These are phyloP conservation scores for Penicillium carneum DNA, from an alignment of 2,329 filamentous ascomycete genomes.

Conservation along the genomic window DNA sequence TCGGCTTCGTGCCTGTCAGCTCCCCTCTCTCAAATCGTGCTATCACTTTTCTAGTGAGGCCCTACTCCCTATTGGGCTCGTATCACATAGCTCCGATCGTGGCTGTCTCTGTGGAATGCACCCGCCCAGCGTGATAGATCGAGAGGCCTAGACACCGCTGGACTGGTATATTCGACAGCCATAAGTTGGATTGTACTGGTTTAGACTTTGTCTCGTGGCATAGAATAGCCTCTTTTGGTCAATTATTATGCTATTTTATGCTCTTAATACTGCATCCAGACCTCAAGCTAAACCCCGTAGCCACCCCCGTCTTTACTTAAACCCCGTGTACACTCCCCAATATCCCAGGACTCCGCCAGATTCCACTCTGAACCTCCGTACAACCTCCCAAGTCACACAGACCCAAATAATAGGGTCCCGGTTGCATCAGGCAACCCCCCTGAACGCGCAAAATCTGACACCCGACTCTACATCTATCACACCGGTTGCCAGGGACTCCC, in stretches of 20 bases:
- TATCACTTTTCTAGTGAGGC: constrained; percentile 15
- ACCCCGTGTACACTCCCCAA: background rate
- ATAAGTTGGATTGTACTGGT: background rate
- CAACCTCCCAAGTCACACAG: background rate
- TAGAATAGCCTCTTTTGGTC: background rate
- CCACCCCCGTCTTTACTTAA: background rate
- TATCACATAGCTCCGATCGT: constrained; percentile 15
- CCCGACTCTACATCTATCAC: constrained; percentile 17
- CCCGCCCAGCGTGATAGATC: constrained; percentile 11
- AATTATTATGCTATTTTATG: background rate
- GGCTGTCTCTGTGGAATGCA: background rate
- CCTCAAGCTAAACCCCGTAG: background rate
- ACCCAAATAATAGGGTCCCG: background rate
- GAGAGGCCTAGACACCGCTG: background rate
- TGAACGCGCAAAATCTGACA: constrained; percentile 12
- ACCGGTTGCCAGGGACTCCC: constrained; percentile 21
- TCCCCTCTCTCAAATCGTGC: constrained; percentile 4
- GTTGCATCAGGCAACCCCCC: constrained; percentile 14
- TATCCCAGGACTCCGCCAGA: background rate
- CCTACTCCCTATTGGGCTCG: constrained; percentile 12
- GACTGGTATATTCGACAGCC: constrained; percentile 4
- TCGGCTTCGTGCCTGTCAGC: constrained; percentile 35
- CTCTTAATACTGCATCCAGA: background rate
- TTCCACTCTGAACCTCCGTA: background rate
- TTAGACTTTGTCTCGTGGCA: background rate